These are phyloP conservation scores for Phytophthora syringae DNA, from an alignment of 352 stramenopile species.

Conservation along the genomic window DNA sequence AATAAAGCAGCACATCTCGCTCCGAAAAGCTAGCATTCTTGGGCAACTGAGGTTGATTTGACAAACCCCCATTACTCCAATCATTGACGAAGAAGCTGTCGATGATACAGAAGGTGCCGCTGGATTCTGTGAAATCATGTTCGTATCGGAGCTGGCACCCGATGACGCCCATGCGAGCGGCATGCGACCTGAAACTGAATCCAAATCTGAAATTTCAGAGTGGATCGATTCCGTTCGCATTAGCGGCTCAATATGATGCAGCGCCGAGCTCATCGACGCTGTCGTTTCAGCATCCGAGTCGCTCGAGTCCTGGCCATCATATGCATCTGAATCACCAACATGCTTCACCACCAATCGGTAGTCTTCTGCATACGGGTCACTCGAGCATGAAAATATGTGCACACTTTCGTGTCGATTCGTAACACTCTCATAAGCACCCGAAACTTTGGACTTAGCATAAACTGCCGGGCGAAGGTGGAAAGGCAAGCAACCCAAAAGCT, in stretches of 20 bases:
- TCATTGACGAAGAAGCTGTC: constrained; percentile 38
- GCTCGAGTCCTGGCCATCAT: constrained; percentile 35
- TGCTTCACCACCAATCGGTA: constrained; percentile 42
- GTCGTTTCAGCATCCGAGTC: constrained; percentile 48
- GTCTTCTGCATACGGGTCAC: constrained; percentile 14
- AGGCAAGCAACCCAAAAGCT: constrained; percentile 63
- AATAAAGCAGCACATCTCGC: constrained; percentile 65
- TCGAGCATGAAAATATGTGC: constrained; percentile 8
- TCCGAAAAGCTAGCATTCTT: constrained; percentile 49
- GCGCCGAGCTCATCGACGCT: constrained; percentile 40
- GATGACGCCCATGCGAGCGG: constrained; percentile 45
- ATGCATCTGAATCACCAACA: constrained; percentile 17
- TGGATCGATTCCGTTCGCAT: constrained; percentile 69
- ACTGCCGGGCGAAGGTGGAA: constrained; percentile 55
- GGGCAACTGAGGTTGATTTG: constrained; percentile 22
- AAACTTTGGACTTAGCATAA: constrained; percentile 47
- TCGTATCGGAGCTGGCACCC: constrained; percentile 46
- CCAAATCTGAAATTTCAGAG: constrained; percentile 74
- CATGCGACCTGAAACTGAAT: constrained; percentile 52
- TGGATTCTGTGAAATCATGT: constrained; percentile 27
- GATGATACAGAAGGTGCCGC: constrained; percentile 35
- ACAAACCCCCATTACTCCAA: constrained; percentile 28
- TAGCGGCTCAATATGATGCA: constrained; percentile 46
- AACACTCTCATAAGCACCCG: constrained; percentile 36
- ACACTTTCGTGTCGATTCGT: constrained; percentile 8